Percentiles rank a stretch among this genome's conserved stretches.
phyloP scores from a whole-genome alignment of 257 asterid species.

The Solanum bukasovii region DNA sequence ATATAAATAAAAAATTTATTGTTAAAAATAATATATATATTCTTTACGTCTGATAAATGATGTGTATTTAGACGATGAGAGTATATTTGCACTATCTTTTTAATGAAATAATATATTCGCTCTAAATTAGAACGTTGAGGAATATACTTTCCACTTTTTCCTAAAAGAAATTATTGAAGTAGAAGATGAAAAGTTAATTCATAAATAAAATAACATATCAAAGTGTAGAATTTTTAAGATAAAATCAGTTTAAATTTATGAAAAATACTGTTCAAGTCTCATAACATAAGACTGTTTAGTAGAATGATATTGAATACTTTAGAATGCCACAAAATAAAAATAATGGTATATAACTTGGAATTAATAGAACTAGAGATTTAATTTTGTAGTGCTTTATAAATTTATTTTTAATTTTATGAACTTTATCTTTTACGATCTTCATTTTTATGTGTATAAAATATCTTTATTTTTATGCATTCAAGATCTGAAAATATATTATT shows the following conservation, averaged over 20 bases:
- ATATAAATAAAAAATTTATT: not conserved
- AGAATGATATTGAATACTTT: not conserved
- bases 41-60: too few species aligned
- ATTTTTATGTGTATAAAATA: not conserved
- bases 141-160: not conserved
- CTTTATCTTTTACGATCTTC: not conserved
- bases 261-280: not conserved
- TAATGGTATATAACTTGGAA: not conserved
- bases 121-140: too few species aligned
- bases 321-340: not conserved
- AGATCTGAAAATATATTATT: not conserved
- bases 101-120: too few species aligned
- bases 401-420: too few species aligned
- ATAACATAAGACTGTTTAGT: not conserved
- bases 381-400: not conserved
- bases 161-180: not conserved
- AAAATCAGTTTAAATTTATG: not conserved
- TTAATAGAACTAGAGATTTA: not conserved
- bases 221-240: not conserved
- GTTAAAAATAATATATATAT: too few species aligned
- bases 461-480: not conserved
- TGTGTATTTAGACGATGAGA: too few species aligned
- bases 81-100: not conserved
- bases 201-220: not conserved
- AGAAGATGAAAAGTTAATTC: too few species aligned